phyloP scores from a whole-genome alignment of 176 grass and related monocot genomes.

The Bromus sterilis region DNA sequence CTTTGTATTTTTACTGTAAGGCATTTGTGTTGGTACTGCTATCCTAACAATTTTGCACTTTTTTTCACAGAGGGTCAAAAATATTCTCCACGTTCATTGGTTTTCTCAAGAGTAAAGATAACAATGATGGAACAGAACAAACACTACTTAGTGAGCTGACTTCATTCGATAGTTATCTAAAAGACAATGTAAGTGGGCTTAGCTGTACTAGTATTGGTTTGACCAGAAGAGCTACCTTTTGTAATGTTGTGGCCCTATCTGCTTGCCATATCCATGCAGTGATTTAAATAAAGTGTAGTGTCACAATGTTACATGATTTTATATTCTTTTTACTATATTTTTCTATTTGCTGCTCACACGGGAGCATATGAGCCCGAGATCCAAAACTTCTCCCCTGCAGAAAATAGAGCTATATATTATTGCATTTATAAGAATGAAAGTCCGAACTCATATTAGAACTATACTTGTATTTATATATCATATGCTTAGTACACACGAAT shows the following conservation, averaged over 20 bases:
- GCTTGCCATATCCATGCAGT: not conserved
- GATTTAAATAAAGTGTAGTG: not conserved
- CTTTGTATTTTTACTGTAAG: not conserved
- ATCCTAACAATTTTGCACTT: conserved; percentile 8
- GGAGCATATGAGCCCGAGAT: not conserved
- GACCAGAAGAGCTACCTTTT: not conserved
- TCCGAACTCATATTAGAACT: not conserved
- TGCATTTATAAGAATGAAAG: not conserved
- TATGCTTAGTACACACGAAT: not conserved
- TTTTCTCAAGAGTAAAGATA: conserved; percentile 90
- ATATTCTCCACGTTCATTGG: conserved; percentile 85
- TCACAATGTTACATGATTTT: not conserved
- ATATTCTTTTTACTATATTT: not conserved
- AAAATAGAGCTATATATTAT: not conserved
- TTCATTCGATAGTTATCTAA: conserved; percentile 63
- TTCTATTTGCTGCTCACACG: not conserved
- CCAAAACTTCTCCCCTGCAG: not conserved
- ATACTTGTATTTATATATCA: not conserved
- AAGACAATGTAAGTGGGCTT: conserved; percentile 64
- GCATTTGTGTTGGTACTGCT: not conserved
- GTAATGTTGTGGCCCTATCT: not conserved
- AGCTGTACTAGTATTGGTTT: conserved; percentile 9
- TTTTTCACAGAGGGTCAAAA: conserved; percentile 68
- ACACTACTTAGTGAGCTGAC: conserved; percentile 57
- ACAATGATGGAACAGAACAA: conserved; percentile 72